A percentile compares a stretch with the other conserved stretches of the same genome.
These are phyloP conservation scores for Pseudogymnoascus sp. DNA, from an alignment of 2,329 filamentous ascomycete species.

Conservation along the genomic window DNA sequence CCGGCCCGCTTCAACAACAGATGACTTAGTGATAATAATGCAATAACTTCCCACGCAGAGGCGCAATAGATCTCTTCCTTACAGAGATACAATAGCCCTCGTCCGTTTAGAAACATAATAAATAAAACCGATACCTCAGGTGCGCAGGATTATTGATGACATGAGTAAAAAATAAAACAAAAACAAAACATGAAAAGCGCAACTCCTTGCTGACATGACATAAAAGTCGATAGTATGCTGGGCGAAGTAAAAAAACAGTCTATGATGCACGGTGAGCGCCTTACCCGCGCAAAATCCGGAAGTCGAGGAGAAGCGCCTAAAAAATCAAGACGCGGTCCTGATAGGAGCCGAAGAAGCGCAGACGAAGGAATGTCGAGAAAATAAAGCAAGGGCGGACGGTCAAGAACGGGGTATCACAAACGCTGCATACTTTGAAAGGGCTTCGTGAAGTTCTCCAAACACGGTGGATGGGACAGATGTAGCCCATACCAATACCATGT, in stretches of 20 bases:
- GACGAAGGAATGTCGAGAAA: conserved; percentile 2
- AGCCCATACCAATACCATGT: neutral
- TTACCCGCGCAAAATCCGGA: neutral
- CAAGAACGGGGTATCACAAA: neutral
- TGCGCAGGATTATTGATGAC: neutral
- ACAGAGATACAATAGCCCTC: neutral
- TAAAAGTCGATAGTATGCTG: neutral
- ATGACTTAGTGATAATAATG: neutral
- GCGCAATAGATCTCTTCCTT: neutral
- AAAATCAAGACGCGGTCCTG: neutral
- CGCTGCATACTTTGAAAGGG: neutral
- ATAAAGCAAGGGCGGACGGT: neutral
- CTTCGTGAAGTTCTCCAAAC: too few relatives aligned
- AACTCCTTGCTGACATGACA: neutral
- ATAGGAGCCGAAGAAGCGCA: neutral
- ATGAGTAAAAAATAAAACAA: neutral
- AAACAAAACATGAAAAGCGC: neutral
- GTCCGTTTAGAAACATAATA: neutral
- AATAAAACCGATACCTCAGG: neutral
- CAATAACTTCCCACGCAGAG: neutral
- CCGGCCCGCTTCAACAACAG: neutral
- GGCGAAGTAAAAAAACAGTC: neutral
- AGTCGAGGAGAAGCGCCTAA: neutral
- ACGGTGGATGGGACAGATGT: neutral
- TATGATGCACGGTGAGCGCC: neutral